Evolutionary conservation across 2,329 filamentous ascomycete species (phyloP).

Genomic region (Tetracladium maxilliforme): DNA sequence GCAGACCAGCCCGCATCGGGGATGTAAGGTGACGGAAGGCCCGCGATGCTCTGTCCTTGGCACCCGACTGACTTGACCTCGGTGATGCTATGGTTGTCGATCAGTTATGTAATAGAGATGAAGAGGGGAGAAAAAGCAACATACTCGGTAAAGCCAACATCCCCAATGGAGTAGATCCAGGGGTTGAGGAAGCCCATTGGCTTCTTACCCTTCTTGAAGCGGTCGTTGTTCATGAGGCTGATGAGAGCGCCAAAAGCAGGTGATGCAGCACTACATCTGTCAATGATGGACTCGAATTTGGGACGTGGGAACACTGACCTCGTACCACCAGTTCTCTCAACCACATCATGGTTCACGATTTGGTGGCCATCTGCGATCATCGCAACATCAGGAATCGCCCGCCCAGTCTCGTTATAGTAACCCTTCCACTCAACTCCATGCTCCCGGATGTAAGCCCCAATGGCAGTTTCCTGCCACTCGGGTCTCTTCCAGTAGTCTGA

Average conservation of each 20-base stretch:
- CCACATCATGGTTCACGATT: too few relatives aligned
- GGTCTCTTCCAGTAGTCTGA: constrained; percentile 32
- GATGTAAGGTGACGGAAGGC: constrained; percentile 9
- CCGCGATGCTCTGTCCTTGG: too few relatives aligned
- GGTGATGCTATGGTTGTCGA: too few relatives aligned
- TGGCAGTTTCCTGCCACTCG: constrained; percentile 26
- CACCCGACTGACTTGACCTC: too few relatives aligned
- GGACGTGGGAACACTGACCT: neutral
- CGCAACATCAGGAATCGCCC: constrained; percentile 39
- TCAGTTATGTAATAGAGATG: too few relatives aligned
- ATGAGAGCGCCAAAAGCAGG: constrained; percentile 45
- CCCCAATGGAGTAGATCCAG: constrained; percentile 36
- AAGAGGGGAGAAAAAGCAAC: too few relatives aligned
- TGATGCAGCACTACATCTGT: constrained; percentile 17
- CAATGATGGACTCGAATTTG: neutral
- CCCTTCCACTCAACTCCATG: constrained; percentile 19
- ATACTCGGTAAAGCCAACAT: constrained; percentile 30
- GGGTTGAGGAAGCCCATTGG: constrained; percentile 42
- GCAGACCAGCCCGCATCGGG: constrained; percentile 24
- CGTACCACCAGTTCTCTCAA: neutral
- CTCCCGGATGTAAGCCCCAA: constrained; percentile 25
- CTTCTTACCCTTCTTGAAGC: constrained; percentile 29
- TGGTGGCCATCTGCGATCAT: too few relatives aligned
- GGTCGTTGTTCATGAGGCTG: constrained; percentile 45
- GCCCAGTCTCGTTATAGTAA: constrained; percentile 30